Percentiles rank a stretch among this genome's conserved stretches.
Conservation (phyloP, 495 filamentous ascomycete species). For the Trichoderma orchidacearum region DNA sequence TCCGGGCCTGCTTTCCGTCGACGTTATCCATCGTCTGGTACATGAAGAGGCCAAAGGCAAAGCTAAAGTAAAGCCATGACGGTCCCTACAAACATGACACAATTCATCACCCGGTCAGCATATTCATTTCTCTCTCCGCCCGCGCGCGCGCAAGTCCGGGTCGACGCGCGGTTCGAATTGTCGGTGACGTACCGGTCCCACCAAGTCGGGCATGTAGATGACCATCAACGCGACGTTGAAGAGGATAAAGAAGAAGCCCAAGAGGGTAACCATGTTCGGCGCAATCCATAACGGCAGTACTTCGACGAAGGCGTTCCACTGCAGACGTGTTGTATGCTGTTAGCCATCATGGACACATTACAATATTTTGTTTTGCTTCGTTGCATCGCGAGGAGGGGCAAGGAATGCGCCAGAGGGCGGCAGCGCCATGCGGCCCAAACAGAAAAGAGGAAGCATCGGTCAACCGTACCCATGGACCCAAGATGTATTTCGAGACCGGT, state of each 20-base stretch:
- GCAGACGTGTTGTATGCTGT: background rate
- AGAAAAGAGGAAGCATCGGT: background rate
- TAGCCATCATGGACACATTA: background rate
- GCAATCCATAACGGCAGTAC: constrained; percentile 89
- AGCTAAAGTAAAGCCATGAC: constrained; percentile 87
- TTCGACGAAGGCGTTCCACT: constrained; percentile 98
- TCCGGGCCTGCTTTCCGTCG: constrained; percentile 90
- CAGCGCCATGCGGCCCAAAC: background rate
- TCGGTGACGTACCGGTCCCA: constrained; percentile 59
- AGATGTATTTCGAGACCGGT: constrained; percentile 82
- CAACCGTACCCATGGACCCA: constrained; percentile 76
- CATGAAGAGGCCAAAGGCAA: constrained; percentile 89
- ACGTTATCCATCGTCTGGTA: constrained; percentile 99
- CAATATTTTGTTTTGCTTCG: background rate
- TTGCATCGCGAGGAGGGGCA: background rate
- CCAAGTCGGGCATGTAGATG: constrained; percentile 78
- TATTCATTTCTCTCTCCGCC: background rate
- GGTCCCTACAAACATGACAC: constrained; percentile 46
- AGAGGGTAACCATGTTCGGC: constrained; percentile 91
- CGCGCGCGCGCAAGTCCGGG: background rate
- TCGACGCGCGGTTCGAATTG: background rate
- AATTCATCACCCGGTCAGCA: constrained; percentile 7
- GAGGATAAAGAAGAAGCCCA: constrained; percentile 91
- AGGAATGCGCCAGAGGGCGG: background rate
- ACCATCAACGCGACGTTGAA: constrained; percentile 69